Conservation (phyloP, 2,329 filamentous ascomycete species). For the Aphanocladium album region DNA sequence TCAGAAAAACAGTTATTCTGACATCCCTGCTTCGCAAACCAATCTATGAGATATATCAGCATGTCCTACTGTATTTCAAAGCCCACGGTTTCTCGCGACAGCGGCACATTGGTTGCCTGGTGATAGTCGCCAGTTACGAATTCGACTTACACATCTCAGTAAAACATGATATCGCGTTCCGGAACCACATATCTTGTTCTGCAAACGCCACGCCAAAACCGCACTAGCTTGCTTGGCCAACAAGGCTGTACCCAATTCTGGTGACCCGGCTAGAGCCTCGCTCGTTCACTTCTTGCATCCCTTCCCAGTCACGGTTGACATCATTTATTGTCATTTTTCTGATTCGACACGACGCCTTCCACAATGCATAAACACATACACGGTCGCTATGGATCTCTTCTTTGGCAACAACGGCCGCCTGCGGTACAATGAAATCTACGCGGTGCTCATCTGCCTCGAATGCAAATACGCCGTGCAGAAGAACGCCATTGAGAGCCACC, state of each 20-base stretch:
- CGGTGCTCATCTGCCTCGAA: constrained; percentile 29
- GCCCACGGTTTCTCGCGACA: neutral
- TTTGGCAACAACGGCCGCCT: neutral
- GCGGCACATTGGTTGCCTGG: neutral
- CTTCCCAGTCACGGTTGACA: neutral
- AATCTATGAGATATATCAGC: neutral
- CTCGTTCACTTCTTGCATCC: neutral
- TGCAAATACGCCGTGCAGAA: constrained; percentile 34
- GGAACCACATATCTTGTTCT: neutral
- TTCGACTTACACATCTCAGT: neutral
- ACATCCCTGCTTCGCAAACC: neutral
- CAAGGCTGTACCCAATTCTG: neutral
- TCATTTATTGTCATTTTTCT: neutral
- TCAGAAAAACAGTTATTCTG: neutral
- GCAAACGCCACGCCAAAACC: neutral
- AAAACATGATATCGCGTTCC: neutral
- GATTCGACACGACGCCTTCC: neutral
- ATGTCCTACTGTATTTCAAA: neutral
- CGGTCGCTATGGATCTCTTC: neutral
- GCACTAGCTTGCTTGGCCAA: neutral
- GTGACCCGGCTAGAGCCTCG: neutral
- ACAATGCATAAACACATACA: constrained; percentile 3
- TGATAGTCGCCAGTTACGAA: neutral
- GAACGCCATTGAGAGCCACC: constrained; percentile 30
- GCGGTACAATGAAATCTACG: neutral